phyloP scores from a whole-genome alignment of 192 early-diverging fungal genomes.

The Backusella australiensis region DNA sequence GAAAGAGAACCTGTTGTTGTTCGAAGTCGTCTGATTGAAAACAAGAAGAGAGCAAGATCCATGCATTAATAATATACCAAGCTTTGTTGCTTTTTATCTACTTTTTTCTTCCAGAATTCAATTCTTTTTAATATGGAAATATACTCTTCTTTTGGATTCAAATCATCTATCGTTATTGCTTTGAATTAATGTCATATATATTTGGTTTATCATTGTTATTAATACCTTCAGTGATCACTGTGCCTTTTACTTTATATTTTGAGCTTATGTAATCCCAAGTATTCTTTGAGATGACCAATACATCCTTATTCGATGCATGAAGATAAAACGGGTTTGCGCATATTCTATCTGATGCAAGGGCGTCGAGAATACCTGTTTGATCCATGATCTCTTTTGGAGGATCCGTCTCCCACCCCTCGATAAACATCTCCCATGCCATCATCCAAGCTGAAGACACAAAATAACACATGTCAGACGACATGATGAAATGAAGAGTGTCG shows the following conservation, averaged over 20 bases:
- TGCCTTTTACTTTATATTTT: not conserved
- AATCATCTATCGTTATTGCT: not conserved
- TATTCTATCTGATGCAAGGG: not conserved
- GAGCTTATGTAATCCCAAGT: not conserved
- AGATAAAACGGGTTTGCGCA: slow-evolving; percentile 11
- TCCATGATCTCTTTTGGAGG: not conserved
- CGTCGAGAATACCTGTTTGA: not conserved
- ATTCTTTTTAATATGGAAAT: slow-evolving; percentile 4
- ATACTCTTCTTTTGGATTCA: not conserved
- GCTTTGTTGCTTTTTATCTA: not conserved
- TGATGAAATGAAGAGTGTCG: slow-evolving; percentile 19
- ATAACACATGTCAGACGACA: not conserved
- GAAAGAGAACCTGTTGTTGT: slow-evolving; percentile 19
- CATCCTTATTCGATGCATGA: slow-evolving; percentile 7
- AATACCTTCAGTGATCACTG: slow-evolving; percentile 1
- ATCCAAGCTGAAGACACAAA: slow-evolving; percentile 22
- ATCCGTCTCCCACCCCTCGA: slow-evolving; percentile 12
- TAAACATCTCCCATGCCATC: slow-evolving; percentile 21
- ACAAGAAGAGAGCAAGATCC: slow-evolving; percentile 22
- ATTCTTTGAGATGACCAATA: not conserved
- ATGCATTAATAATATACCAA: slow-evolving; percentile 17
- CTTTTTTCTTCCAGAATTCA: slow-evolving; percentile 2
- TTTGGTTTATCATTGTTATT: not conserved
- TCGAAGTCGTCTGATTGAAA: not conserved
- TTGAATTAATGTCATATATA: no score